These are phyloP conservation scores for Neopestalotiopsis sp. DNA, from an alignment of 2,329 filamentous ascomycete genomes.

Conservation along the genomic window DNA sequence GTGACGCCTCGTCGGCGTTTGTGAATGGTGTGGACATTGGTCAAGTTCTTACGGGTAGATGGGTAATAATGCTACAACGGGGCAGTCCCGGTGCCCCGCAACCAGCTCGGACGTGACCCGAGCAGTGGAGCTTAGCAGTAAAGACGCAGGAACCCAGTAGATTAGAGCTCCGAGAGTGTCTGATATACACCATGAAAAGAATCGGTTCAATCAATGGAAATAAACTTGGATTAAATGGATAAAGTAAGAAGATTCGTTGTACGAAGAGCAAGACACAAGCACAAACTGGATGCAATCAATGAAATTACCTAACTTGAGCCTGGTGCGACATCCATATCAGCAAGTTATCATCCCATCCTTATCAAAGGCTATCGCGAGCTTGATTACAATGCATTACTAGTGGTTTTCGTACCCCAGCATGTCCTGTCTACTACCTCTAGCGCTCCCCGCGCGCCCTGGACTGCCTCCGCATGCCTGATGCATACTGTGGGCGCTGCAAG, in stretches of 20 bases:
- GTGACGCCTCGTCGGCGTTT: slow-evolving; percentile 17
- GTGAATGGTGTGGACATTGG: background rate
- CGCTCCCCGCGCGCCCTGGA: too few relatives aligned
- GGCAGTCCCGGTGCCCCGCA: background rate
- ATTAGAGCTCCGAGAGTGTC: too few relatives aligned
- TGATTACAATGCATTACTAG: slow-evolving; percentile 1
- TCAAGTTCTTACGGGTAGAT: too few relatives aligned
- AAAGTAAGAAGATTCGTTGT: too few relatives aligned
- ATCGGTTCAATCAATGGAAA: too few relatives aligned
- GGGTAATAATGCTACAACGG: too few relatives aligned
- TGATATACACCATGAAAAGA: too few relatives aligned
- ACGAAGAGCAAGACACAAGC: too few relatives aligned
- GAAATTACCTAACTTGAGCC: background rate
- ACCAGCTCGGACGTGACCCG: background rate
- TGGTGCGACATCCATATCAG: background rate
- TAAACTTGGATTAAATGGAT: too few relatives aligned
- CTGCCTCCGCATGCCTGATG: too few relatives aligned
- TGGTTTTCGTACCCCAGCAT: background rate
- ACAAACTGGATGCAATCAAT: background rate
- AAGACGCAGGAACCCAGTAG: too few relatives aligned
- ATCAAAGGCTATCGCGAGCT: background rate
- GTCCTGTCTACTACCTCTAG: background rate
- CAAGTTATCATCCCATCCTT: background rate
- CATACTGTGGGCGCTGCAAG: background rate
- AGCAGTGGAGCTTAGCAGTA: background rate